Evolutionary conservation across 1,284 basidiomycete genomes (phyloP).

Genomic region (Anthracocystis walkeri): DNA sequence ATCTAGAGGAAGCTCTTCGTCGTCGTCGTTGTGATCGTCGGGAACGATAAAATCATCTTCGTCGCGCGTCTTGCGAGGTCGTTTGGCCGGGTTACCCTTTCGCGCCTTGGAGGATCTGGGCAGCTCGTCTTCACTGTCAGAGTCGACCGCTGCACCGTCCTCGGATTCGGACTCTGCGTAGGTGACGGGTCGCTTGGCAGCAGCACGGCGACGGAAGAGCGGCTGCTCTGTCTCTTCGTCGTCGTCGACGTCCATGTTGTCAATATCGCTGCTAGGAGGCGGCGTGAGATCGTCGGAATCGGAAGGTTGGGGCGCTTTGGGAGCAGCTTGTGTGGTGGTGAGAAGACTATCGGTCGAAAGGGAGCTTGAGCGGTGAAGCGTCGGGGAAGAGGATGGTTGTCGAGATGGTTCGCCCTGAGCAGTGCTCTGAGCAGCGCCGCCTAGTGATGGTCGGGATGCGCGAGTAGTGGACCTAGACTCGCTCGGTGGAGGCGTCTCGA

Average conservation of each 20-base stretch:
- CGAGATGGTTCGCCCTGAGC: conserved; percentile 3
- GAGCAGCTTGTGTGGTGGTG: conserved; percentile 13
- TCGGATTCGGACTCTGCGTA: conserved; percentile 61
- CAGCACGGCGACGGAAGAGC: conserved; percentile 47
- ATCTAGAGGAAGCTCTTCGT: conserved; percentile 34
- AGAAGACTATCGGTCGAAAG: conserved; percentile 33
- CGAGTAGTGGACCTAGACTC: conserved; percentile 30
- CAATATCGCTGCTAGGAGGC: conserved; percentile 40
- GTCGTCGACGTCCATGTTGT: conserved; percentile 42
- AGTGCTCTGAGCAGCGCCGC: neutral
- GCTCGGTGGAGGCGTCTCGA: conserved; percentile 47
- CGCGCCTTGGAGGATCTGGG: conserved; percentile 19
- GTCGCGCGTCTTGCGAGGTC: conserved; percentile 38
- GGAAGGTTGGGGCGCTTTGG: conserved; percentile 8
- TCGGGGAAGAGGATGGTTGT: conserved; percentile 35
- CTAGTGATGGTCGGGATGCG: conserved; percentile 9
- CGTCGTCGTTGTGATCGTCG: conserved; percentile 49
- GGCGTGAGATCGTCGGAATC: conserved; percentile 46
- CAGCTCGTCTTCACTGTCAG: conserved; percentile 41
- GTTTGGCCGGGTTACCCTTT: conserved; percentile 28
- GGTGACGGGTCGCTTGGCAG: conserved; percentile 46
- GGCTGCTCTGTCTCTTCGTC: conserved; percentile 44
- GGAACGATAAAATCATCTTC: conserved; percentile 61
- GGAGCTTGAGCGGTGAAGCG: conserved; percentile 41
- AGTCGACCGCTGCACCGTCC: conserved; percentile 26